A percentile compares a stretch with the other conserved stretches of the same genome.
Evolutionary conservation across 106 monocot genomes (phyloP).

Genomic region (Chionographis japonica): DNA sequence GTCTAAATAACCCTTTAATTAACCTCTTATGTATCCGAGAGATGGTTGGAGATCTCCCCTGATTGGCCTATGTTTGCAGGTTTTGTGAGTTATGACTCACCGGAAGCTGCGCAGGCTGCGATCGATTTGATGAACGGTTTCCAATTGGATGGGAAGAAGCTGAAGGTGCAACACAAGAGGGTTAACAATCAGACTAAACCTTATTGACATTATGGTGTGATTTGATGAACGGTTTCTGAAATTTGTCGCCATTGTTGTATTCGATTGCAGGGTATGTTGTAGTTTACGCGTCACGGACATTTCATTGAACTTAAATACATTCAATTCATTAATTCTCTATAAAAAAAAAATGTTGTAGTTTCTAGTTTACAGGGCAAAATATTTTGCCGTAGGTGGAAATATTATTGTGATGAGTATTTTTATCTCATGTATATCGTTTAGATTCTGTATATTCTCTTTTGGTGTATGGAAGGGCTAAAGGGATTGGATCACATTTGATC

Average conservation of each 20-base stretch:
- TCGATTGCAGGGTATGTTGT: slow-evolving; percentile 32
- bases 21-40: too few species aligned
- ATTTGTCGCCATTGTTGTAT: slow-evolving; percentile 40
- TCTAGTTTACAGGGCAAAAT: too few species aligned
- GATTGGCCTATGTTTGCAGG: slow-evolving; percentile 34
- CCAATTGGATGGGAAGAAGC: slow-evolving; percentile 84
- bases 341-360: too few species aligned
- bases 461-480: too few species aligned
- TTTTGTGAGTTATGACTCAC: slow-evolving; percentile 95
- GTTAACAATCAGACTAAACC: slow-evolving; percentile 84
- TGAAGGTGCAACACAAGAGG: slow-evolving; percentile 97
- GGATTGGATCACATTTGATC: too few species aligned
- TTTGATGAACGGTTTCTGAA: slow-evolving; percentile 20
- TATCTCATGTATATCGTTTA: too few species aligned
- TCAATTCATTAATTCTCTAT: too few species aligned
- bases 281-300: slow-evolving; percentile 45
- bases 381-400: too few species aligned
- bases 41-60: neutral
- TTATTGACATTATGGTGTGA: slow-evolving; percentile 30
- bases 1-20: too few species aligned
- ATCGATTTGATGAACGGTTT: slow-evolving; percentile 84
- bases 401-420: too few species aligned
- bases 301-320: slow-evolving; percentile 50
- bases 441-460: too few species aligned
- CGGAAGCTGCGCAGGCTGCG: slow-evolving; percentile 66